These are phyloP conservation scores for Naganishia antarctica DNA, from an alignment of 768 basidiomycete species.

Conservation along the genomic window DNA sequence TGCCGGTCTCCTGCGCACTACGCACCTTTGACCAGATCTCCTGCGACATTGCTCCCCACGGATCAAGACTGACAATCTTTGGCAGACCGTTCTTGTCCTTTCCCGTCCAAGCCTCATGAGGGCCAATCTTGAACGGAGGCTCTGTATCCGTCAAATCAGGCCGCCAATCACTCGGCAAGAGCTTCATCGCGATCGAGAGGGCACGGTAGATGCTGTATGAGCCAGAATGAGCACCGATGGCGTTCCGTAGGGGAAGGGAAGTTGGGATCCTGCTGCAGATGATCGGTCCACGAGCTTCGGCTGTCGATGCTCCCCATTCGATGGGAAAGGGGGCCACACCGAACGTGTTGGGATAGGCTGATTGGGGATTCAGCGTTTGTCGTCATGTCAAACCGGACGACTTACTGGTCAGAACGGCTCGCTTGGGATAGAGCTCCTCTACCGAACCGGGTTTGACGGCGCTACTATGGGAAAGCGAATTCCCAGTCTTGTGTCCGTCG, in stretches of 20 bases:
- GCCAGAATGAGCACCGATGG: slow-evolving; percentile 87
- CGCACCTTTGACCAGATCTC: slow-evolving; percentile 5
- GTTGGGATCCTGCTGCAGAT: slow-evolving; percentile 78
- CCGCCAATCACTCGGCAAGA: slow-evolving; percentile 45
- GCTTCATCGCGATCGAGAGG: slow-evolving; percentile 73
- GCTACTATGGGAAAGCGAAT: background rate
- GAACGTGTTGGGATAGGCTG: slow-evolving; percentile 8
- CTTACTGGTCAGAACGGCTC: slow-evolving; percentile 12
- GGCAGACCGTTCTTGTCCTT: slow-evolving; percentile 52
- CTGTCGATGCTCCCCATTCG: slow-evolving; percentile 65
- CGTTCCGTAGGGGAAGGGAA: slow-evolving; percentile 66
- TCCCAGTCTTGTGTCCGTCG: background rate
- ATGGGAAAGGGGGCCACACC: slow-evolving; percentile 61
- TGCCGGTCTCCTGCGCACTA: background rate
- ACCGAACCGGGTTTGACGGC: slow-evolving; percentile 8
- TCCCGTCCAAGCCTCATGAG: slow-evolving; percentile 66
- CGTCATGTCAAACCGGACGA: too few species aligned
- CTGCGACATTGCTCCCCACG: slow-evolving; percentile 59
- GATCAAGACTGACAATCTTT: slow-evolving; percentile 90
- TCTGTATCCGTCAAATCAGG: slow-evolving; percentile 51
- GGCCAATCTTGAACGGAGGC: slow-evolving; percentile 74
- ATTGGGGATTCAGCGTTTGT: background rate
- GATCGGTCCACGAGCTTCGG: slow-evolving; percentile 65
- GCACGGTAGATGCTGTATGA: slow-evolving; percentile 94
- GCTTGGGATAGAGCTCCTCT: slow-evolving; percentile 11